Conservation (phyloP, 2,329 filamentous ascomycete species). For the Neopestalotiopsis sp. region DNA sequence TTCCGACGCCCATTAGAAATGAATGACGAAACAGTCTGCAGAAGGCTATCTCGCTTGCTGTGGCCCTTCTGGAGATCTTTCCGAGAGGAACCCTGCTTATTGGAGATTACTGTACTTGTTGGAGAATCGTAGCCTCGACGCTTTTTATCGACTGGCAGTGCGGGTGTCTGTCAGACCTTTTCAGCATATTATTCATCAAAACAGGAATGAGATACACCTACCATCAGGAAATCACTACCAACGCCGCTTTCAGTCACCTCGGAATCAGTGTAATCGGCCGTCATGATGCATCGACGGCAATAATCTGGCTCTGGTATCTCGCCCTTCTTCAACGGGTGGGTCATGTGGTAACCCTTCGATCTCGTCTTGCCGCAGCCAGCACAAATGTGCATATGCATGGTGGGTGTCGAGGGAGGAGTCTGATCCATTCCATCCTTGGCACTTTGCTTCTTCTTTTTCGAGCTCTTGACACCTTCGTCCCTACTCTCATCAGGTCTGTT, state of each 20-base stretch:
- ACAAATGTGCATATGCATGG: slow-evolving; percentile 16
- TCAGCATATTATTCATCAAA: not conserved
- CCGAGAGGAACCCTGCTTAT: slow-evolving; percentile 12
- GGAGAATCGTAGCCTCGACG: slow-evolving; percentile 2
- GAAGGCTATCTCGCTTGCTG: slow-evolving; percentile 14
- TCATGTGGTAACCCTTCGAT: slow-evolving; percentile 22
- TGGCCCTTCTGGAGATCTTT: slow-evolving; percentile 10
- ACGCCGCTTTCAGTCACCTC: slow-evolving; percentile 14
- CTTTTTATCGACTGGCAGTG: not conserved
- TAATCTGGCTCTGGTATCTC: slow-evolving; percentile 15
- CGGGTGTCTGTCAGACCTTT: not conserved
- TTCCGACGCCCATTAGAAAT: not conserved
- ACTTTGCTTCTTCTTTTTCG: not conserved
- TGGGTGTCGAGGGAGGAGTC: not conserved
- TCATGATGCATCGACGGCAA: slow-evolving; percentile 19
- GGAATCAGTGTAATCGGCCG: slow-evolving; percentile 21
- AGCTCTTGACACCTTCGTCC: not conserved
- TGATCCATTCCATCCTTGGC: not conserved
- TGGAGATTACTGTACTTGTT: slow-evolving; percentile 7
- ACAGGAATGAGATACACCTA: not conserved
- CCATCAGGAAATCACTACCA: not conserved
- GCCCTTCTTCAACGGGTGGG: slow-evolving; percentile 17
- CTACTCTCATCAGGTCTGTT: not conserved
- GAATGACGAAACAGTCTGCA: slow-evolving; percentile 12
- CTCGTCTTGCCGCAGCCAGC: slow-evolving; percentile 20